Evolutionary conservation across 148 eudicot species (phyloP).

Genomic region (Rheum nobile): DNA sequence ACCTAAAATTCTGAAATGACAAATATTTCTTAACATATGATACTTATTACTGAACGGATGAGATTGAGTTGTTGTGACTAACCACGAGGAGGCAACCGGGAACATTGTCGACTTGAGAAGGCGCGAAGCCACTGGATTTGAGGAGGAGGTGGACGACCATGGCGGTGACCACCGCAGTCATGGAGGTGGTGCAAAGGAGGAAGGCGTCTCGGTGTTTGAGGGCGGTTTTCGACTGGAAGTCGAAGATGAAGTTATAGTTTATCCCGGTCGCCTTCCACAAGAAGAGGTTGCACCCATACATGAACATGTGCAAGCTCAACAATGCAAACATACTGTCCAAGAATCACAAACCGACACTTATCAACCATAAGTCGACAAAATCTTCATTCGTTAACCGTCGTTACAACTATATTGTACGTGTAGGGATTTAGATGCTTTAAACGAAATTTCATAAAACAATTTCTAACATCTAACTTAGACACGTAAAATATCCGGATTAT

Average conservation of each 20-base stretch:
- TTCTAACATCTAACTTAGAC: too few species aligned
- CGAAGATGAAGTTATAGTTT: constrained; percentile 84
- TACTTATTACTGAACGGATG: too few species aligned
- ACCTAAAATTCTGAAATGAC: too few species aligned
- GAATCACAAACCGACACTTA: neutral
- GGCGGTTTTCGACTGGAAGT: constrained; percentile 58
- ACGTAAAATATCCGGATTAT: too few species aligned
- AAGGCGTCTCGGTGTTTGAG: constrained; percentile 85
- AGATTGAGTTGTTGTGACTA: constrained; percentile 15
- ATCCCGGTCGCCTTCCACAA: constrained; percentile 82
- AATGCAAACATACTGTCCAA: constrained; percentile 84
- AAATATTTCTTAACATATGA: too few species aligned
- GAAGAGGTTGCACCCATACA: constrained; percentile 91
- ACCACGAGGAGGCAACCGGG: constrained; percentile 83
- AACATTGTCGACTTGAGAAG: constrained; percentile 49
- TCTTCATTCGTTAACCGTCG: too few species aligned
- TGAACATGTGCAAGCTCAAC: constrained; percentile 76
- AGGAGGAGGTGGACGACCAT: constrained; percentile 74
- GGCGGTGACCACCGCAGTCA: constrained; percentile 84
- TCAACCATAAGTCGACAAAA: neutral
- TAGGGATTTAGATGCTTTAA: too few species aligned
- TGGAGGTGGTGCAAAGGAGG: constrained; percentile 67
- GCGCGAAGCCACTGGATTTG: constrained; percentile 47
- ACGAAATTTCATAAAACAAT: too few species aligned
- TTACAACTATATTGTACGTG: too few species aligned